Conservation (phyloP, 805 yeast genomes). For the Yamadazyma ubonensis region DNA sequence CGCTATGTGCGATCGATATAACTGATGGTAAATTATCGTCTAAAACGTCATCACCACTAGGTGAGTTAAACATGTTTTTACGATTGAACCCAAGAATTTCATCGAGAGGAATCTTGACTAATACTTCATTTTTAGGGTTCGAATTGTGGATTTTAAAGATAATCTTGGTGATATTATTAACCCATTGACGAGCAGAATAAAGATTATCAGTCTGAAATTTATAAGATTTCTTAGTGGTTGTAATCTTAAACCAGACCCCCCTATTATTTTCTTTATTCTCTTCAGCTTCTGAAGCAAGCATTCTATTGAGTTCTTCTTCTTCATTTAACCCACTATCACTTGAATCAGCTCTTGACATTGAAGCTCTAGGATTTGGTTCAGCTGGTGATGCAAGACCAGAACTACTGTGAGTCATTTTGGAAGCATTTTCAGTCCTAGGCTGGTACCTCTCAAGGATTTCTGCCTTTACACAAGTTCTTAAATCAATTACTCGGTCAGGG, state of each 20-base stretch:
- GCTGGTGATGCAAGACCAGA: conserved; percentile 9
- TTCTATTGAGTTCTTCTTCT: conserved; percentile 24
- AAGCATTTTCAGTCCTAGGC: conserved; percentile 21
- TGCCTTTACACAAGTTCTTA: conserved; percentile 60
- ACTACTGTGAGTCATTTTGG: conserved; percentile 5
- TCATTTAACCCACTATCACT: conserved; percentile 18
- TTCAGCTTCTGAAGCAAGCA: conserved; percentile 22
- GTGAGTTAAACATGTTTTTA: conserved; percentile 25
- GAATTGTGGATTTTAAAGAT: conserved; percentile 63
- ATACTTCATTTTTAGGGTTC: conserved; percentile 68
- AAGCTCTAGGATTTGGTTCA: conserved; percentile 11
- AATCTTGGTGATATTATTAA: conserved; percentile 66
- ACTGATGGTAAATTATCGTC: conserved; percentile 13
- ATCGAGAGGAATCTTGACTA: conserved; percentile 71
- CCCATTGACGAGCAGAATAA: conserved; percentile 79
- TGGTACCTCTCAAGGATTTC: conserved; percentile 44
- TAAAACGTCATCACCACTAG: conserved; percentile 19
- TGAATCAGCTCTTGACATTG: conserved; percentile 8
- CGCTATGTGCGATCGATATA: conserved; percentile 1
- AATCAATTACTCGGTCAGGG: conserved; percentile 73
- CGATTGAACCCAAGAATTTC: conserved; percentile 64
- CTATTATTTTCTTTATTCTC: conserved; percentile 29
- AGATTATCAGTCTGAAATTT: conserved; percentile 71
- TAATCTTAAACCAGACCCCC: conserved; percentile 55
- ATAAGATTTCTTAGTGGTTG: conserved; percentile 57